Evolutionary conservation across 768 basidiomycete species (phyloP).

Genomic region (Rubroboletus satanas): DNA sequence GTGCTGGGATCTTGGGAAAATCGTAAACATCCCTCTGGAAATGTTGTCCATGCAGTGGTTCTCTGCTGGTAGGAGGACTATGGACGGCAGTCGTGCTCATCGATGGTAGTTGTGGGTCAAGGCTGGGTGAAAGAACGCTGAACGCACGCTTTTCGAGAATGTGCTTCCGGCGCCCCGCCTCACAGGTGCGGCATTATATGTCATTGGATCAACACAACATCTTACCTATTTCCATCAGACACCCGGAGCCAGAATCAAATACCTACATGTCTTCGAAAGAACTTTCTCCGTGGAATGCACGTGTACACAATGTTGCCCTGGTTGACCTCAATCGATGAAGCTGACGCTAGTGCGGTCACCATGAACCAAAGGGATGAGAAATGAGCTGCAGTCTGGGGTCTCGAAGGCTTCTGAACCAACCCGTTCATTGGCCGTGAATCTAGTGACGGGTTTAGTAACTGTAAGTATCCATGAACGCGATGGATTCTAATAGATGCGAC

Average conservation of each 20-base stretch:
- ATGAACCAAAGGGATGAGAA: background rate
- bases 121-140: background rate
- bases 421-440: background rate
- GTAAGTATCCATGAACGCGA: background rate
- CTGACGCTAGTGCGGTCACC: background rate
- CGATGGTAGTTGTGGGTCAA: background rate
- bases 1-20: slow-evolving; percentile 15
- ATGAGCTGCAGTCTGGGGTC: background rate
- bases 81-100: slow-evolving; percentile 7
- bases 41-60: background rate
- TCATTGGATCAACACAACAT: background rate
- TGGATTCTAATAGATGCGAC: background rate
- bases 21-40: background rate
- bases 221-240: slow-evolving; percentile 15
- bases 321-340: background rate
- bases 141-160: background rate
- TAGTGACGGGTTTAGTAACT: background rate
- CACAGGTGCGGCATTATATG: background rate
- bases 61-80: background rate
- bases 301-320: background rate
- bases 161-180: background rate
- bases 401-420: background rate
- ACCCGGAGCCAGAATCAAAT: background rate
- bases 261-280: slow-evolving; percentile 7
- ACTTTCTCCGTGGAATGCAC: slow-evolving; percentile 11